Evolutionary conservation across 495 filamentous ascomycete species (phyloP), one percentile per base, ranked within the genome.

Genomic region (Penicillium coprophilum): DNA sequence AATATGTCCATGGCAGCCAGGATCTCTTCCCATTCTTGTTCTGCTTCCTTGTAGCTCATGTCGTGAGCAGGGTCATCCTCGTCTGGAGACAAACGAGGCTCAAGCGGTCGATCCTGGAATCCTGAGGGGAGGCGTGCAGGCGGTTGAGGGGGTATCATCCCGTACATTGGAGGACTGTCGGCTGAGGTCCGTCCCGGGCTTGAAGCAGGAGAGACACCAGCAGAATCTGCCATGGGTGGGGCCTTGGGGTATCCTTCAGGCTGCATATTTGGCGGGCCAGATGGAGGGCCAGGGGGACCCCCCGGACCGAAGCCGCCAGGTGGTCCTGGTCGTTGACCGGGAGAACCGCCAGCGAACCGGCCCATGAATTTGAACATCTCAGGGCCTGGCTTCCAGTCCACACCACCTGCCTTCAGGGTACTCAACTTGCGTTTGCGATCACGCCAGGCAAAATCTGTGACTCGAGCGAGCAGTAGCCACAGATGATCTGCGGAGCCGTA

Each of bases 401-500:
- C 76, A 15, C 84, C 83, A 39, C 79, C 73, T 2, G 68, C 60
- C 56, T 71, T 68, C 27, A 59, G 39, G 41, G 64, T 80, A 55
- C 77, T 85, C 40, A 89, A 74, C 65, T 98, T 98, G 46, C 94
- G 78, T 45, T 78, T 80, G 13, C 91, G 77, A 70, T 98, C 94
- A 46, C 82, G 83, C 2, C 85, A 82, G 12, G 88, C 83, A 68
- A 96, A 98, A 54, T 88, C 85, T 13, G 87, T 85, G n/a, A 96
- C 66, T 12, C 93, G 85, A 19, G 87, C 94, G 19, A 96, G 75
- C 1, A 98, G 71, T 8, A 98, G 81, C 53, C 91, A 82, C 13
- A 96, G 66, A 70, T 96, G 89, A 64, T 98, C 94, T 50, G 86
- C 87, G 2, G 88, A 89, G 9, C 91, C 94, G 67, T 91, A 94